Conservation (phyloP, 2,329 filamentous ascomycete genomes). For the Reticulascus tulasneorum region DNA sequence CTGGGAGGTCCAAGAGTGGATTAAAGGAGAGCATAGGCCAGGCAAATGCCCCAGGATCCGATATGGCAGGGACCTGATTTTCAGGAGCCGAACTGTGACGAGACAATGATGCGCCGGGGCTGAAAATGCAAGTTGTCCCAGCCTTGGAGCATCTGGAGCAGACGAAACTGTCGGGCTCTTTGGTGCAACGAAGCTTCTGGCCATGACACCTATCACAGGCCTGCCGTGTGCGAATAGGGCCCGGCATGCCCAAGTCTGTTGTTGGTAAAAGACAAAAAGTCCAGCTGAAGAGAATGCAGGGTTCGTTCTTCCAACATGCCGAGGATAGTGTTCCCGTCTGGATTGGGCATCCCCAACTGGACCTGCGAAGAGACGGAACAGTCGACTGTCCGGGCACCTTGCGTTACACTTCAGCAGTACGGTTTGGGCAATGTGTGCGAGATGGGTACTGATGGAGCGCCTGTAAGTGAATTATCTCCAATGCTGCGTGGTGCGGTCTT, state of each 20-base stretch:
- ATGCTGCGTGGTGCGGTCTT: no score
- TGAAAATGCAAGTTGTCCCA: conserved; percentile 36
- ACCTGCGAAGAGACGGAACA: no score
- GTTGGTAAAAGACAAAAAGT: neutral
- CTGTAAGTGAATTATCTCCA: no score
- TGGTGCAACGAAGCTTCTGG: conserved; percentile 44
- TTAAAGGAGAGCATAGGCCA: conserved; percentile 7
- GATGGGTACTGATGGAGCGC: no score
- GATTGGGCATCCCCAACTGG: no score
- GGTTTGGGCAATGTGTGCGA: no score
- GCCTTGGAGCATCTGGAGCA: conserved; percentile 41
- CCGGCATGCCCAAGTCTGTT: conserved; percentile 15
- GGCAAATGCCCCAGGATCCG: neutral
- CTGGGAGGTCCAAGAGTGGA: neutral
- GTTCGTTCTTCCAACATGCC: no score
- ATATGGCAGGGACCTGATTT: neutral
- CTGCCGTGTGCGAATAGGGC: conserved; percentile 17
- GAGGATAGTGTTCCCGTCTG: no score
- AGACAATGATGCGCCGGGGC: conserved; percentile 27
- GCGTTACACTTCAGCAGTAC: no score
- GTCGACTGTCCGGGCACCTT: no score
- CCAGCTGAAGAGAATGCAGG: neutral
- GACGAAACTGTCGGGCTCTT: conserved; percentile 26
- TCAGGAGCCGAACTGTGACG: conserved; percentile 6
- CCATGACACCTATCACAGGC: conserved; percentile 42